Conservation (phyloP, 2,329 filamentous ascomycete genomes). For the Hypoxylon sp. region DNA sequence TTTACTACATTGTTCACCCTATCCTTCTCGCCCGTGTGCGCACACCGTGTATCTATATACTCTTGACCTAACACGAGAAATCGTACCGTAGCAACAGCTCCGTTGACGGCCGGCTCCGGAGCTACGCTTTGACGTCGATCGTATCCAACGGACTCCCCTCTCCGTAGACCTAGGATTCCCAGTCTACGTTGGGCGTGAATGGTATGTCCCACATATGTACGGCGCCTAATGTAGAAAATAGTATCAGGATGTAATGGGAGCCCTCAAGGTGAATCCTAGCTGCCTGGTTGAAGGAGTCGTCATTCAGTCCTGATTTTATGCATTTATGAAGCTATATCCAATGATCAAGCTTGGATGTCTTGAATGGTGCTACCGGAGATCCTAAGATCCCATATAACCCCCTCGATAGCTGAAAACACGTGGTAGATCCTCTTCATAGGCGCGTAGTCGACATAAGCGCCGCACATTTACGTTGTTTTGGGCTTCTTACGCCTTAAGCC, state of each 20-base stretch:
- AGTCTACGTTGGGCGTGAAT: slow-evolving; percentile 37
- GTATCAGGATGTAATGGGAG: slow-evolving; percentile 5
- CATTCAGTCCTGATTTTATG: not conserved
- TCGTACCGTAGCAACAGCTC: slow-evolving; percentile 23
- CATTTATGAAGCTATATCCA: slow-evolving; percentile 5
- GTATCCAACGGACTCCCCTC: slow-evolving; percentile 15
- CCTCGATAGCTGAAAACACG: slow-evolving; percentile 19
- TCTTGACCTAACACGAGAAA: slow-evolving; percentile 3
- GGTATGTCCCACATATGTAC: slow-evolving; percentile 21
- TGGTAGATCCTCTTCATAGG: slow-evolving; percentile 26
- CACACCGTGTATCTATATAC: slow-evolving; percentile 1
- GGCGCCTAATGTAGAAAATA: slow-evolving; percentile 27
- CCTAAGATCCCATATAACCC: not conserved
- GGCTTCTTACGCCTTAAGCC: slow-evolving; percentile 7
- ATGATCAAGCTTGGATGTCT: slow-evolving; percentile 6
- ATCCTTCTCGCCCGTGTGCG: slow-evolving; percentile 3
- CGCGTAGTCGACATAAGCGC: slow-evolving; percentile 34
- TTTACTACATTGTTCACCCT: slow-evolving; percentile 11
- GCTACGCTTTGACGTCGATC: slow-evolving; percentile 18
- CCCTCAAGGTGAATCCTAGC: slow-evolving; percentile 24
- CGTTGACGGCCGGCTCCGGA: slow-evolving; percentile 22
- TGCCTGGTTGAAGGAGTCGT: slow-evolving; percentile 10
- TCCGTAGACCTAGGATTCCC: slow-evolving; percentile 28
- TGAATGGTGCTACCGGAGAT: not conserved
- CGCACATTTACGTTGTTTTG: slow-evolving; percentile 7